phyloP scores from a whole-genome alignment of 1,284 basidiomycete genomes.

The Cryptococcus sp. region DNA sequence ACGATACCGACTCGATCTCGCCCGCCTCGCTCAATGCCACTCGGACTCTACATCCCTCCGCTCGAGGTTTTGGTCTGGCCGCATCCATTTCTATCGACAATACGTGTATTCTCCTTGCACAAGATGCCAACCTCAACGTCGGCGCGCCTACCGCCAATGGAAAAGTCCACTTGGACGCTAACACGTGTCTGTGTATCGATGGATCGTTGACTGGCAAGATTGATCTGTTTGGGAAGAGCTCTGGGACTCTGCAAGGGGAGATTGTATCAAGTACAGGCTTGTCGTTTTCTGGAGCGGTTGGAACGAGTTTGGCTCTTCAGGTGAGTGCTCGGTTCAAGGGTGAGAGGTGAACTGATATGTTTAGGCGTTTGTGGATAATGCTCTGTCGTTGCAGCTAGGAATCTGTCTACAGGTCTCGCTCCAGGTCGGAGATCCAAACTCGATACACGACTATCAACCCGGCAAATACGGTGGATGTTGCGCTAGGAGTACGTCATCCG shows the following conservation, averaged over 20 bases:
- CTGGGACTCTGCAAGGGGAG: neutral
- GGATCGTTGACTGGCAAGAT: neutral
- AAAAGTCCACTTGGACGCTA: neutral
- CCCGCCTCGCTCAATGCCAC: too few relatives aligned
- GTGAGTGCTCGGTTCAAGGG: too few relatives aligned
- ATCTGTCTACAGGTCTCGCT: neutral
- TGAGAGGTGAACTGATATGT: too few relatives aligned
- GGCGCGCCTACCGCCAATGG: neutral
- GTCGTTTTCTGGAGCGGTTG: neutral
- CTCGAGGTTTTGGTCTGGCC: too few relatives aligned
- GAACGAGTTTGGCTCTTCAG: too few relatives aligned
- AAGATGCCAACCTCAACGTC: neutral
- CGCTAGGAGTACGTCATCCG: slow-evolving; percentile 1
- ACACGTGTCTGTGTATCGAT: neutral
- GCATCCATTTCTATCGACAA: neutral
- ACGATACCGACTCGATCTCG: too few relatives aligned
- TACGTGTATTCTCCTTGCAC: neutral
- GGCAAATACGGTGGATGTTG: slow-evolving; percentile 1
- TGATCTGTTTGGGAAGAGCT: neutral
- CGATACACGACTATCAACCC: slow-evolving; percentile 1
- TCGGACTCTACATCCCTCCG: too few relatives aligned
- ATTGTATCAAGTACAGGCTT: neutral
- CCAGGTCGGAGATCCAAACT: neutral
- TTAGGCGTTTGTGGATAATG: neutral
- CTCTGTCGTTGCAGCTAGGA: neutral